phyloP scores from a whole-genome alignment of 192 early-diverging fungal genomes.

The Gonapodya prolifera region DNA sequence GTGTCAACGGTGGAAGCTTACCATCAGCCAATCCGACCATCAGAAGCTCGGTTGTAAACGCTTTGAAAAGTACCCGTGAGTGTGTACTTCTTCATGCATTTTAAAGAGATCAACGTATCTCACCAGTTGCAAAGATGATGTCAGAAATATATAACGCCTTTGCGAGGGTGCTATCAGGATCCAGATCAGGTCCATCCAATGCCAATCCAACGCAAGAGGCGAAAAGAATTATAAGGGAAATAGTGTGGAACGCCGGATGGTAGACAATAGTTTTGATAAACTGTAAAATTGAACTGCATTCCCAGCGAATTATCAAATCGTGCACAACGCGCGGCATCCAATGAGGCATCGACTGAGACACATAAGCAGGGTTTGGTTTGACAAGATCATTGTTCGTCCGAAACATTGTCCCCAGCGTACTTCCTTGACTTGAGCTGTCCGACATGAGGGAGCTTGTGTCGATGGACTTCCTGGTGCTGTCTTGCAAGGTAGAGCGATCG shows the following conservation, averaged over 20 bases:
- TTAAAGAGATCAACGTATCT: no score
- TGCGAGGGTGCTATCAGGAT: background rate
- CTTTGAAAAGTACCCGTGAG: no score
- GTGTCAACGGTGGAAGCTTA: background rate
- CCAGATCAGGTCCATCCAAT: background rate
- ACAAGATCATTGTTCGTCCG: background rate
- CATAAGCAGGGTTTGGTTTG: background rate
- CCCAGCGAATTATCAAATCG: background rate
- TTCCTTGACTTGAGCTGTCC: no score
- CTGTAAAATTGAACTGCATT: background rate
- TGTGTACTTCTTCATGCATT: no score
- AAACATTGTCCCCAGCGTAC: no score
- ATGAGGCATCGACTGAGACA: background rate
- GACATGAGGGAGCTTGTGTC: no score
- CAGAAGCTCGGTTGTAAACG: background rate
- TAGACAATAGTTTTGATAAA: background rate
- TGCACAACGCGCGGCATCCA: background rate
- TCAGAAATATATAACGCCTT: background rate
- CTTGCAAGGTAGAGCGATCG: no score
- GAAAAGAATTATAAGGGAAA: background rate
- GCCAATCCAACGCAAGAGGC: background rate
- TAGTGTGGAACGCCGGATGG: background rate
- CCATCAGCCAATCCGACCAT: background rate
- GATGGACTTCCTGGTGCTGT: no score
- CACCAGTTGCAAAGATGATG: background rate